Percentiles rank a stretch among this genome's conserved stretches.
Conservation (phyloP, 2,329 filamentous ascomycete species). For the Cladosporium phlei region DNA sequence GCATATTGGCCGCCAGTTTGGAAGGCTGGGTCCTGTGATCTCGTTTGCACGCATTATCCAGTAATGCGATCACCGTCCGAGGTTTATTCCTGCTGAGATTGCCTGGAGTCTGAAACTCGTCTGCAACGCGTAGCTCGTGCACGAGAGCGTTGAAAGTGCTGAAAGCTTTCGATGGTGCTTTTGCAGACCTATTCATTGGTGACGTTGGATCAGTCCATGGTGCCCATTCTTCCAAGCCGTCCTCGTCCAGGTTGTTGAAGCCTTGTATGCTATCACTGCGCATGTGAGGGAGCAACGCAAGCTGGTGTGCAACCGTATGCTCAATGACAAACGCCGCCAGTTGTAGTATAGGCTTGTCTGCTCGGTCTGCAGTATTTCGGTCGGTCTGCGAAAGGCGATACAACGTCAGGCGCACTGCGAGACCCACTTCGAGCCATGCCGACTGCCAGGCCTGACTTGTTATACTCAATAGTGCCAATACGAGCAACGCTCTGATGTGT, state of each 20-base stretch:
- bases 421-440: slow-evolving; percentile 62
- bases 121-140: slow-evolving; percentile 14
- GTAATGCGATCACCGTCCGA: slow-evolving; percentile 14
- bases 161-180: slow-evolving; percentile 34
- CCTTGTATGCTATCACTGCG: slow-evolving; percentile 44
- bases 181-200: slow-evolving; percentile 25
- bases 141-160: slow-evolving; percentile 53
- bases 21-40: slow-evolving; percentile 18
- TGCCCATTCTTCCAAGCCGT: slow-evolving; percentile 70
- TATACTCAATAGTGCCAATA: slow-evolving; percentile 60
- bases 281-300: slow-evolving; percentile 50
- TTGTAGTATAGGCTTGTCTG: slow-evolving; percentile 28
- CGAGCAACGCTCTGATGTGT: slow-evolving; percentile 40
- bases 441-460: slow-evolving; percentile 51
- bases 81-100: slow-evolving; percentile 1
- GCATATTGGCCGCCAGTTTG: slow-evolving; percentile 26
- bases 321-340: slow-evolving; percentile 62
- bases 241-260: slow-evolving; percentile 53
- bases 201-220: slow-evolving; percentile 54
- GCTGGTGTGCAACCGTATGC: slow-evolving; percentile 50
- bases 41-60: slow-evolving; percentile 19
- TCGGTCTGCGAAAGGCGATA: slow-evolving; percentile 9
- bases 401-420: slow-evolving; percentile 51
- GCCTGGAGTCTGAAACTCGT: slow-evolving; percentile 11
- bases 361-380: slow-evolving; percentile 6